These are phyloP conservation scores for Petunia hybrid DNA, from an alignment of 305 asterid genomes.

Conservation along the genomic window DNA sequence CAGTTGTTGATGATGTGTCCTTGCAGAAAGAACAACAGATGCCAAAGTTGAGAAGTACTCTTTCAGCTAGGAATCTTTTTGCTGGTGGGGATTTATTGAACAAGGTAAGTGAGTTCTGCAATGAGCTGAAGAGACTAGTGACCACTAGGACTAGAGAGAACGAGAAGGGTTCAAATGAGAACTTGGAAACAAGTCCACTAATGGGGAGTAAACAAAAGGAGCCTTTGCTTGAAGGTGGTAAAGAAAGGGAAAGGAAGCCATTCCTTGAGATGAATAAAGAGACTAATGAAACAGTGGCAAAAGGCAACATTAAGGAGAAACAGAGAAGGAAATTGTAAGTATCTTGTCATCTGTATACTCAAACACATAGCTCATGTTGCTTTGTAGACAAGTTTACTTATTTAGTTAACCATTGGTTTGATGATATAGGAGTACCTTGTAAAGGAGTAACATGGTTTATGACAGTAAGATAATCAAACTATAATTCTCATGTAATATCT, in stretches of 20 bases:
- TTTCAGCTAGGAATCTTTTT: constrained; percentile 86
- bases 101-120: constrained; percentile 88
- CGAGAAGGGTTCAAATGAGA: constrained; percentile 46
- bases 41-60: constrained; percentile 80
- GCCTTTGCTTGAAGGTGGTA: constrained; percentile 39
- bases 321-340: constrained; percentile 70
- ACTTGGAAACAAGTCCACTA: constrained; percentile 29
- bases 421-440: not conserved
- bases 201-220: constrained; percentile 35
- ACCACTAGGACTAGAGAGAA: constrained; percentile 63
- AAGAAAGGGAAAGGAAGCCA: constrained; percentile 75
- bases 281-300: constrained; percentile 50
- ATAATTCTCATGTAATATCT: not conserved
- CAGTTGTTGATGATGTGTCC: constrained; percentile 39
- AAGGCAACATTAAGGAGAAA: constrained; percentile 57
- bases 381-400: not conserved
- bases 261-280: constrained; percentile 56
- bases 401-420: constrained; percentile 4
- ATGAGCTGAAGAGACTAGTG: constrained; percentile 73
- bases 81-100: constrained; percentile 79
- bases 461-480: not conserved
- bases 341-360: not conserved
- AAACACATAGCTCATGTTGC: not conserved
- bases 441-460: not conserved
- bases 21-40: constrained; percentile 48